Evolutionary conservation across 768 basidiomycete species (phyloP).

Genomic region (Aureoboletus auriporus): DNA sequence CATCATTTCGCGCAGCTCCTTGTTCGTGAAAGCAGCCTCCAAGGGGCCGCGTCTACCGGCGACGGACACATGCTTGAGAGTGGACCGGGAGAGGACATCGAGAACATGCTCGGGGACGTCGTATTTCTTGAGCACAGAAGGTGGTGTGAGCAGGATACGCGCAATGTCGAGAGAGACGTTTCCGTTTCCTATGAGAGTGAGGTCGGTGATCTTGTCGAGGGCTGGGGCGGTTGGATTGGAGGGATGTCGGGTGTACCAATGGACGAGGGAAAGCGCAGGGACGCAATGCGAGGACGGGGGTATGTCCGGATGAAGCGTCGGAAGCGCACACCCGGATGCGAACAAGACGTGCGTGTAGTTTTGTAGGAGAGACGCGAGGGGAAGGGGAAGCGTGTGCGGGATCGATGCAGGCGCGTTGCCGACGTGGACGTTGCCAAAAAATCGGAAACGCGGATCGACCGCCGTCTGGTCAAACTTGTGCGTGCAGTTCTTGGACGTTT

Average conservation of each 20-base stretch:
- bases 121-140: slow-evolving; percentile 57
- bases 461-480: slow-evolving; percentile 89
- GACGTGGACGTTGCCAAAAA: slow-evolving; percentile 88
- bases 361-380: slow-evolving; percentile 55
- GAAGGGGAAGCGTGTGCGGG: slow-evolving; percentile 51
- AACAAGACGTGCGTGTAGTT: slow-evolving; percentile 87
- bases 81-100: slow-evolving; percentile 55
- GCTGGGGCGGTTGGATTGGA: slow-evolving; percentile 56
- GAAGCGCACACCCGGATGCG: slow-evolving; percentile 78
- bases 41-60: slow-evolving; percentile 83
- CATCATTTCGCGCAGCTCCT: slow-evolving; percentile 88
- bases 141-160: slow-evolving; percentile 77
- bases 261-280: slow-evolving; percentile 80
- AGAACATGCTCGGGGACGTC: slow-evolving; percentile 80
- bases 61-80: slow-evolving; percentile 75
- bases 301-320: slow-evolving; percentile 53
- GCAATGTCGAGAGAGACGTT: slow-evolving; percentile 94
- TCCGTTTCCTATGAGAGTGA: slow-evolving; percentile 88
- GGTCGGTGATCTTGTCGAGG: slow-evolving; percentile 61
- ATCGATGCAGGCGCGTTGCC: slow-evolving; percentile 38
- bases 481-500: slow-evolving; percentile 76
- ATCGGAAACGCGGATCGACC: slow-evolving; percentile 73
- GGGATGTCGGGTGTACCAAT: slow-evolving; percentile 97
- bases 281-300: slow-evolving; percentile 48
- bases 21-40: slow-evolving; percentile 87